phyloP scores from a whole-genome alignment of 768 basidiomycete genomes.

The Suillus paluster region DNA sequence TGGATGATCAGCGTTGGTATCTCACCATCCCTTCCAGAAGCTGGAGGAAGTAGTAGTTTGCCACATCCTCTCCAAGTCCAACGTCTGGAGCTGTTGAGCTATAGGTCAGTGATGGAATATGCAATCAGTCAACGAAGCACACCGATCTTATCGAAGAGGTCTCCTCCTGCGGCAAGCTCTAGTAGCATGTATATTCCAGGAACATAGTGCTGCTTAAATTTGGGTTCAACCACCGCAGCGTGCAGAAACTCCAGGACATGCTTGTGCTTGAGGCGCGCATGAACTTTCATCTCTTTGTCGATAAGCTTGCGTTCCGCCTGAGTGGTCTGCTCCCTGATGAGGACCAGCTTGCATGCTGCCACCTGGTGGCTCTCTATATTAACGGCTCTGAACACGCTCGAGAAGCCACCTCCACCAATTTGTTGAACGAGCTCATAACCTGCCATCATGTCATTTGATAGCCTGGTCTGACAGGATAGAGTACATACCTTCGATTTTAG shows the following conservation, averaged over 20 bases:
- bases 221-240: constrained; percentile 72
- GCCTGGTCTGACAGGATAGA: neutral
- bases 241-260: constrained; percentile 87
- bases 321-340: constrained; percentile 63
- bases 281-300: constrained; percentile 93
- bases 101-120: neutral
- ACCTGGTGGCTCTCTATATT: constrained; percentile 66
- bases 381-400: constrained; percentile 86
- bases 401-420: constrained; percentile 89
- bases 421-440: constrained; percentile 75
- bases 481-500: constrained; percentile 33
- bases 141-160: constrained; percentile 99
- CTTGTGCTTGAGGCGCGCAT: constrained; percentile 74
- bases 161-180: constrained; percentile 92
- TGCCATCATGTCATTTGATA: constrained; percentile 25
- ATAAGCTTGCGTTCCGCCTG: constrained; percentile 76
- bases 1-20: constrained; percentile 9
- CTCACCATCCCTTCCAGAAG: constrained; percentile 81
- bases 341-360: constrained; percentile 88
- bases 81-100: constrained; percentile 77
- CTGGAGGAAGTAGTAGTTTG: constrained; percentile 90
- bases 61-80: constrained; percentile 84
- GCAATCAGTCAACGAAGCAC: constrained; percentile 29
- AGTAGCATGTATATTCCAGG: constrained; percentile 92
- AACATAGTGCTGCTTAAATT: constrained; percentile 58